Evolutionary conservation across 208 protist species (phyloP).

Genomic region (Trypanosoma mega): DNA sequence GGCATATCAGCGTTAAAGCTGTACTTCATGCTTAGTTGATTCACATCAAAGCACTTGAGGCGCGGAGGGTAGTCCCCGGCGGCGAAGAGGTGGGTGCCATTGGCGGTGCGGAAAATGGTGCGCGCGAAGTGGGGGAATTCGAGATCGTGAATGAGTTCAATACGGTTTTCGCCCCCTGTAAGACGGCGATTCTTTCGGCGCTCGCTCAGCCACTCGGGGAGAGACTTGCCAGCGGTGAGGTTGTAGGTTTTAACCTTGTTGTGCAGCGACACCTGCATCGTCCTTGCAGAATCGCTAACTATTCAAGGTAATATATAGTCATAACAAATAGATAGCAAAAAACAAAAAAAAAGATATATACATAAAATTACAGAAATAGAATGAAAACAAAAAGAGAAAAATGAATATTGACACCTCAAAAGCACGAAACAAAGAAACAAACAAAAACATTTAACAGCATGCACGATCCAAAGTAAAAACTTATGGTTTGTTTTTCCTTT

Average conservation of each 20-base stretch:
- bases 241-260: constrained; percentile 90
- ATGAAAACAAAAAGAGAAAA: background rate
- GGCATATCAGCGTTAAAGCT: constrained; percentile 89
- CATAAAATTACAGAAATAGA: background rate
- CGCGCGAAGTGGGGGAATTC: constrained; percentile 86
- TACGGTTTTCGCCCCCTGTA: constrained; percentile 54
- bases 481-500: no score
- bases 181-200: constrained; percentile 62
- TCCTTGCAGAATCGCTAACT: background rate
- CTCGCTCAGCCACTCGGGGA: constrained; percentile 85
- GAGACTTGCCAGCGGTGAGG: constrained; percentile 82
- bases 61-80: constrained; percentile 88
- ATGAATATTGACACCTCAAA: background rate
- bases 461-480: no score
- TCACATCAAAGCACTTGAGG: constrained; percentile 89
- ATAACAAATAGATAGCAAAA: constrained; percentile 15
- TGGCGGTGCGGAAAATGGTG: constrained; percentile 73
- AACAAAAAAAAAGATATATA: constrained; percentile 15
- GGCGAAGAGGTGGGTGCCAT: constrained; percentile 84
- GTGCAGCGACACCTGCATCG: constrained; percentile 83
- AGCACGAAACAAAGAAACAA: no score
- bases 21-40: constrained; percentile 92
- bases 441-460: no score
- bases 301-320: background rate
- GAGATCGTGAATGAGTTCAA: constrained; percentile 89